Conservation (phyloP, 768 basidiomycete genomes). For the Calocera viscosa region DNA sequence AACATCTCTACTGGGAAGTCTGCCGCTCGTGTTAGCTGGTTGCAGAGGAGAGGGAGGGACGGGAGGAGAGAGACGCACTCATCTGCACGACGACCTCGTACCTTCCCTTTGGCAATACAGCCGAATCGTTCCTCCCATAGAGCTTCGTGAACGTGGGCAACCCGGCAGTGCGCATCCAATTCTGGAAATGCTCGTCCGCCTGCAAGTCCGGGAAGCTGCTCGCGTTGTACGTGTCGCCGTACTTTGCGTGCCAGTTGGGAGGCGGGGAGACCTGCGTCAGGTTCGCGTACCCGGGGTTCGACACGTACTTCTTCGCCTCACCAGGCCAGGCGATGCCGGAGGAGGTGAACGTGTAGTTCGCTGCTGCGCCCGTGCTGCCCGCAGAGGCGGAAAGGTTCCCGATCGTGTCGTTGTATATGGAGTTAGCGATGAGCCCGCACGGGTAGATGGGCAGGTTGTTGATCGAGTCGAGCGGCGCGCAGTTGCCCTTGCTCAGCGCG, state of each 20-base stretch:
- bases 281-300: constrained; percentile 46
- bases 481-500: constrained; percentile 57
- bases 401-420: constrained; percentile 89
- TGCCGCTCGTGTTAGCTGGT: constrained; percentile 25
- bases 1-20: constrained; percentile 88
- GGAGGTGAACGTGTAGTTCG: constrained; percentile 60
- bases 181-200: constrained; percentile 86
- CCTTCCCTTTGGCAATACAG: constrained; percentile 53
- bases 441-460: constrained; percentile 63
- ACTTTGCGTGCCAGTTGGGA: constrained; percentile 75
- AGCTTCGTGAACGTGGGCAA: constrained; percentile 94
- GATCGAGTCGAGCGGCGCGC: constrained; percentile 64
- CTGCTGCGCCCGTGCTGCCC: constrained; percentile 28
- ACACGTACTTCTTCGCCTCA: constrained; percentile 79
- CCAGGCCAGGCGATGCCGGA: constrained; percentile 91
- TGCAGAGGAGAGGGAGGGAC: background rate
- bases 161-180: constrained; percentile 99
- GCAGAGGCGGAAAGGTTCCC: constrained; percentile 46
- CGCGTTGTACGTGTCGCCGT: constrained; percentile 59
- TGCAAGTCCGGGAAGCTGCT: constrained; percentile 58
- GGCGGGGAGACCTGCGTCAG: constrained; percentile 70
- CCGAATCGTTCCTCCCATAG: constrained; percentile 78
- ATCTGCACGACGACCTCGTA: constrained; percentile 68
- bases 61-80: constrained; percentile 45
- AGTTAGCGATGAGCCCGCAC: constrained; percentile 95